These are phyloP conservation scores for Lunasporangiospora selenospora DNA, from an alignment of 192 early-diverging fungal genomes.

Conservation along the genomic window DNA sequence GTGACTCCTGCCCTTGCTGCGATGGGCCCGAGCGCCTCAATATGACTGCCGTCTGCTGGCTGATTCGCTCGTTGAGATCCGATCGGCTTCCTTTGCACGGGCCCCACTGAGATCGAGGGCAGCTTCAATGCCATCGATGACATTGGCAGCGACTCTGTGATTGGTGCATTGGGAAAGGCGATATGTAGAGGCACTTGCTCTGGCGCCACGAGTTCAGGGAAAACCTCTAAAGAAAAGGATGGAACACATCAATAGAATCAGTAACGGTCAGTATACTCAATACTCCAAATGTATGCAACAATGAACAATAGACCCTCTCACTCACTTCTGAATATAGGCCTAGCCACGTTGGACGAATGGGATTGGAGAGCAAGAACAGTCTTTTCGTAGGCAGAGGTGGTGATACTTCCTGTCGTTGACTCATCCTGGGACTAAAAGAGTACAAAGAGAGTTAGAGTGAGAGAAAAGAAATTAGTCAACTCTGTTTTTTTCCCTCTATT, in stretches of 20 bases:
- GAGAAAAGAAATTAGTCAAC: not conserved
- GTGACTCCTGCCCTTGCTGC: conserved; percentile 3
- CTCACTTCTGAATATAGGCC: conserved; percentile 77
- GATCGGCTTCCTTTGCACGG: conserved; percentile 5
- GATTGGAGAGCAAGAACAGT: conserved; percentile 78
- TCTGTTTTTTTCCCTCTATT: too few relatives aligned
- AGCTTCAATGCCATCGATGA: not conserved
- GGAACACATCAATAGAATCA: not conserved
- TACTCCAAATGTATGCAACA: not conserved
- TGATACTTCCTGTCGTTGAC: conserved; percentile 93
- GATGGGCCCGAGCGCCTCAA: conserved; percentile 1
- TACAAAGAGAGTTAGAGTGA: not conserved
- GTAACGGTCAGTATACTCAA: not conserved
- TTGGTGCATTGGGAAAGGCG: conserved; percentile 48
- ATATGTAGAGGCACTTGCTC: conserved; percentile 51
- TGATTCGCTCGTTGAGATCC: not conserved
- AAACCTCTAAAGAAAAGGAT: conserved; percentile 61
- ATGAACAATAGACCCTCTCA: not conserved
- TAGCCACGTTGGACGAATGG: conserved; percentile 79
- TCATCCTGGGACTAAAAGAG: conserved; percentile 72
- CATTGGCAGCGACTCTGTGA: conserved; percentile 13
- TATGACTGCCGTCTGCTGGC: conserved; percentile 12
- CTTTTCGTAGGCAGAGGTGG: conserved; percentile 80
- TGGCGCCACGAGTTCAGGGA: conserved; percentile 82
- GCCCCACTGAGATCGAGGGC: not conserved